Conservation (phyloP, 2,329 filamentous ascomycete species). For the Cladophialophora immunda region DNA sequence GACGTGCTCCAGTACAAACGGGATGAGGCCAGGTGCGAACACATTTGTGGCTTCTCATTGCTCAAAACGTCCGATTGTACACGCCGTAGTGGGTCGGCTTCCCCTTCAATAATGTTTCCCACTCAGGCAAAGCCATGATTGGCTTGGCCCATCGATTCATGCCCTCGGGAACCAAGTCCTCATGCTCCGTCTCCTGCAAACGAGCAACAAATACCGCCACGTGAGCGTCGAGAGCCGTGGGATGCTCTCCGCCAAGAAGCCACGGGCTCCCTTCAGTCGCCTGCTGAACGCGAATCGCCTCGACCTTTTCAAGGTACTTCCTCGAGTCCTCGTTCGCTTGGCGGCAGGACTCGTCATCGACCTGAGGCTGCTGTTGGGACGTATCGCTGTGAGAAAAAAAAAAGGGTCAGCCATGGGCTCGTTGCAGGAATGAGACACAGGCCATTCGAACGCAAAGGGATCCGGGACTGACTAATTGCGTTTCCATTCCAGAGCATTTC, state of each 20-base stretch:
- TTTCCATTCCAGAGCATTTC: slow-evolving; percentile 10
- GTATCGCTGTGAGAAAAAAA: slow-evolving; percentile 3
- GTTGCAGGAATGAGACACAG: neutral
- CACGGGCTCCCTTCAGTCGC: slow-evolving; percentile 1
- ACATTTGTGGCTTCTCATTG: neutral
- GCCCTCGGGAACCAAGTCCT: neutral
- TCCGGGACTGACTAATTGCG: neutral
- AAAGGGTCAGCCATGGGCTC: slow-evolving; percentile 6
- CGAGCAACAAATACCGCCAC: slow-evolving; percentile 7
- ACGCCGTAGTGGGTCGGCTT: neutral
- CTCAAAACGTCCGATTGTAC: neutral
- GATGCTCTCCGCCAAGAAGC: slow-evolving; percentile 7
- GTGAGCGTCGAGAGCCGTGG: slow-evolving; percentile 2
- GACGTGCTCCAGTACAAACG: slow-evolving; percentile 3
- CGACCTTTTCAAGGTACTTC: slow-evolving; percentile 7
- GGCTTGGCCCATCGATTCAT: slow-evolving; percentile 4
- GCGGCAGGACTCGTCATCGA: slow-evolving; percentile 5
- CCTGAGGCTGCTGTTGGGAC: slow-evolving; percentile 8
- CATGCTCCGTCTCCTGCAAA: slow-evolving; percentile 9
- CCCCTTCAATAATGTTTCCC: slow-evolving; percentile 1
- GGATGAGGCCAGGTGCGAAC: neutral
- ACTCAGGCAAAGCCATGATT: neutral
- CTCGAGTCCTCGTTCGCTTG: slow-evolving; percentile 8
- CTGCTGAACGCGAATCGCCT: slow-evolving; percentile 1
- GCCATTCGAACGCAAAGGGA: slow-evolving; percentile 1